A percentile compares a stretch with the other conserved stretches of the same genome.
Conservation (phyloP, 2,329 filamentous ascomycete species). For the Curvularia hawaiiensis region DNA sequence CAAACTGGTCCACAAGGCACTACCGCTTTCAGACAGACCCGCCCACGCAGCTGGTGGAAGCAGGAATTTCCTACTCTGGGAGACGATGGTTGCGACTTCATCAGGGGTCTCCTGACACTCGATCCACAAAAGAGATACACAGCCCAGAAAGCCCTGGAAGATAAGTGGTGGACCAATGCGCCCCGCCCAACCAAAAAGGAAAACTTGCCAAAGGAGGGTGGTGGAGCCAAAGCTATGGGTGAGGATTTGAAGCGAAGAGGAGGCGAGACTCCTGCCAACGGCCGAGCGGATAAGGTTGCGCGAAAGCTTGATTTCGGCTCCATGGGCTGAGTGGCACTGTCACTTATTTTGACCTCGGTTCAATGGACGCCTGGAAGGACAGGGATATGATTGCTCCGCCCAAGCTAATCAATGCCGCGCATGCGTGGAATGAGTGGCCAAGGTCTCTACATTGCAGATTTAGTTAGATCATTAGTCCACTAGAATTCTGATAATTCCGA, state of each 20-base stretch:
- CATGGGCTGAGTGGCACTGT: constrained; percentile 15
- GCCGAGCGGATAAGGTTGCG: constrained; percentile 74
- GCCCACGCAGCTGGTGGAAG: constrained; percentile 75
- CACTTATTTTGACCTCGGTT: neutral
- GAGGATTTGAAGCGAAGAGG: constrained; percentile 80
- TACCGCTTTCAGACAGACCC: constrained; percentile 58
- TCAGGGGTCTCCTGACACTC: constrained; percentile 82
- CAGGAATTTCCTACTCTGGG: constrained; percentile 80
- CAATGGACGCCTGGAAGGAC: neutral
- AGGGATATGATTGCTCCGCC: no score
- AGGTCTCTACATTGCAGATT: neutral
- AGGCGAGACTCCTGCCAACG: constrained; percentile 64
- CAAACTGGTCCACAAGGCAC: constrained; percentile 36
- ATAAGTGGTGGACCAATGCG: constrained; percentile 84
- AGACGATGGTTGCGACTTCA: constrained; percentile 80
- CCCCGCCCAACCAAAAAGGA: constrained; percentile 83
- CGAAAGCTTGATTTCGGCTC: constrained; percentile 64
- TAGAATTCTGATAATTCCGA: neutral
- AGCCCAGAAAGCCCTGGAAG: constrained; percentile 76
- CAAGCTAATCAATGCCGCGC: no score
- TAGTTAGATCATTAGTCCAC: neutral
- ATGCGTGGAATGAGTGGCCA: neutral
- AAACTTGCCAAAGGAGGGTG: constrained; percentile 79
- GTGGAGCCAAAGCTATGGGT: constrained; percentile 72
- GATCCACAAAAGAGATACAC: constrained; percentile 86